Conservation (phyloP, 371 early-diverging fungal species). For the Mucor racemosus region DNA sequence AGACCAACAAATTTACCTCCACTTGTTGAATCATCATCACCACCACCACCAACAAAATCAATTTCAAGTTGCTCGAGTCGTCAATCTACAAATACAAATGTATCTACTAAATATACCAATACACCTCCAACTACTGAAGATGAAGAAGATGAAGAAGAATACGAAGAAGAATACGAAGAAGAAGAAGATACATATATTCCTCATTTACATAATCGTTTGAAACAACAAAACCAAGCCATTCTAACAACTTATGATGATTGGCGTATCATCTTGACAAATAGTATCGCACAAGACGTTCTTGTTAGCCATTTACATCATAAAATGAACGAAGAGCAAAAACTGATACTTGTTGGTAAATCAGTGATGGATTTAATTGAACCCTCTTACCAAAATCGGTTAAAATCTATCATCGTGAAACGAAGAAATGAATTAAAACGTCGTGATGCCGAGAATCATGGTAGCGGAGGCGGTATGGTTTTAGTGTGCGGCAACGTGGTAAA, state of each 20-base stretch:
- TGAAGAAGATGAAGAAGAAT: not conserved
- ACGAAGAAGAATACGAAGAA: conserved; percentile 6
- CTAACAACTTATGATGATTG: conserved; percentile 65
- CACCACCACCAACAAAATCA: not conserved
- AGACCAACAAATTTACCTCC: not conserved
- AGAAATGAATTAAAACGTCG: conserved; percentile 29
- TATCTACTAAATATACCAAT: not conserved
- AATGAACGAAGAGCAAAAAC: conserved; percentile 14
- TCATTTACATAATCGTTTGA: conserved; percentile 39
- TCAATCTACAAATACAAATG: not conserved
- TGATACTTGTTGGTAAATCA: conserved; percentile 49
- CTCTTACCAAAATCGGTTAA: conserved; percentile 58
- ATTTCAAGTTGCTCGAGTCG: not conserved
- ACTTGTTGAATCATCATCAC: not conserved
- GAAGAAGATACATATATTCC: conserved; percentile 29
- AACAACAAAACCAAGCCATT: conserved; percentile 69
- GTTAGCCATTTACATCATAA: conserved; percentile 20
- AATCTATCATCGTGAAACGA: conserved; percentile 46
- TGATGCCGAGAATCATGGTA: conserved; percentile 18
- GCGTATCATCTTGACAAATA: conserved; percentile 64
- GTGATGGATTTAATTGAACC: conserved; percentile 63
- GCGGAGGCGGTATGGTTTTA: conserved; percentile 43
- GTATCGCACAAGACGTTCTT: conserved; percentile 57
- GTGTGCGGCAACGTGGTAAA: conserved; percentile 73
- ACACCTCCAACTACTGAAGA: not conserved